Base-by-base conservation (phyloP, 2,329 filamentous ascomycete genomes). In the Fusarium burgessii region DNA sequence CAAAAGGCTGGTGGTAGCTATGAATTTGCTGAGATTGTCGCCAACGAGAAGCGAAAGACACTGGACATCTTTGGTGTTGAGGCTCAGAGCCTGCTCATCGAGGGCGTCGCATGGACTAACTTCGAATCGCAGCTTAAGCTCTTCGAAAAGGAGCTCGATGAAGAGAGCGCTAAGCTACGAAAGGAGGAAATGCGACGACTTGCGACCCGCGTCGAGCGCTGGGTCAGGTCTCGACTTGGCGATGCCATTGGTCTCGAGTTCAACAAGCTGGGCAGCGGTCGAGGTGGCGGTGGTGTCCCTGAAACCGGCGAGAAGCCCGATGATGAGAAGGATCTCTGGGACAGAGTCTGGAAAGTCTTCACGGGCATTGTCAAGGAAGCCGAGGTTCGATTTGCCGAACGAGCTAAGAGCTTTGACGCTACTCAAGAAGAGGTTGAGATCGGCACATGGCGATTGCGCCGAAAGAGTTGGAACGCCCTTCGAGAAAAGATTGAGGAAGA, bases 151-250 rank as follows among this genome's bases (percentile, higher is more conserved):
- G 96, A 99, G 63, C 87, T 99, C 17, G 93, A 97, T 68, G 93
- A 96, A 72, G 94, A 97, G 58, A 97, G 94, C 73, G 87, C 89
- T 42, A 91, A 92, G 68, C 84, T 99, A 74, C 90, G 96, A 74
- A 95, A 96, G 78, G 96, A 99, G 73, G 96, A 99, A 82, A 97
- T 99, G 94, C 90, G 95, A 68, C 90, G 96, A 25, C 84, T 99
- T 69, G 95, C 96, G 4, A 96, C 91, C 35, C 89, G 96, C 23
- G 92, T 98, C 27, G 96, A 99, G 83, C 90, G 95, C 74, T 98
- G 95, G 93, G 95, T 99, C 69, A 91, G 92, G 77, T 94, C 93
- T 62, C 91, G 94, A 49, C 87, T 99, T 36, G 91, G 91, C 36
- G 96, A 99, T 78, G 93, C 93, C 18, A 87, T 98, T 45, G 94